These are phyloP conservation scores for Cladorrhinum sp. DNA, from an alignment of 2,329 filamentous ascomycete species.

Conservation along the genomic window DNA sequence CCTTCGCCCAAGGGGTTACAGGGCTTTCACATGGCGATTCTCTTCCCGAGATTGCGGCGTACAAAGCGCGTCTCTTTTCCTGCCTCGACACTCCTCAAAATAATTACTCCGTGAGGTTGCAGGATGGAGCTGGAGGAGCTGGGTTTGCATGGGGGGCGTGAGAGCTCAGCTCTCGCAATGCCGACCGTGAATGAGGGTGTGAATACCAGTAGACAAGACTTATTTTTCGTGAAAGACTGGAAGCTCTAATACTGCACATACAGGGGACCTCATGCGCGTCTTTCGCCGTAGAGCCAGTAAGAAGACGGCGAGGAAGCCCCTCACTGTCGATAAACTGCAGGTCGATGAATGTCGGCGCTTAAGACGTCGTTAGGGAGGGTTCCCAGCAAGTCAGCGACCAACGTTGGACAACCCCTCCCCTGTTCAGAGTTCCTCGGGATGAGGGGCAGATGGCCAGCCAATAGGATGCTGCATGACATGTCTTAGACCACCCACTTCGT, in stretches of 20 bases:
- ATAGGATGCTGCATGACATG: slow-evolving; percentile 12
- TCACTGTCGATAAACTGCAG: slow-evolving; percentile 42
- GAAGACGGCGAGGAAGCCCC: slow-evolving; percentile 25
- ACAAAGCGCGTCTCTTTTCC: background rate
- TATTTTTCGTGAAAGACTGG: too few relatives aligned
- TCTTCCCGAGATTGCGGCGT: background rate
- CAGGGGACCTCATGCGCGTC: slow-evolving; percentile 33
- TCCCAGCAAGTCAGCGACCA: slow-evolving; percentile 26
- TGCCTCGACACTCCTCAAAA: background rate
- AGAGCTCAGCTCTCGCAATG: background rate
- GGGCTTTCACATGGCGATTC: background rate
- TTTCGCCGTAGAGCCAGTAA: slow-evolving; percentile 35
- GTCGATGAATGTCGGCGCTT: slow-evolving; percentile 54
- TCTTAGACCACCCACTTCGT: slow-evolving; percentile 10
- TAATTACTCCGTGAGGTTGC: background rate
- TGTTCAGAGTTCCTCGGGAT: slow-evolving; percentile 11
- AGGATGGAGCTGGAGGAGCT: background rate
- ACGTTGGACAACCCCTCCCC: slow-evolving; percentile 14
- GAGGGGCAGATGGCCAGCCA: slow-evolving; percentile 15
- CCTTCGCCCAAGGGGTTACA: background rate
- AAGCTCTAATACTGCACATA: slow-evolving; percentile 16
- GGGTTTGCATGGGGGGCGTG: background rate
- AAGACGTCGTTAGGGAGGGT: slow-evolving; percentile 30
- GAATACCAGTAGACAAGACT: background rate
- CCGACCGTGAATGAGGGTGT: background rate